Conservation (phyloP, 176 grass and related monocot genomes). For the Cenchrus americanus region DNA sequence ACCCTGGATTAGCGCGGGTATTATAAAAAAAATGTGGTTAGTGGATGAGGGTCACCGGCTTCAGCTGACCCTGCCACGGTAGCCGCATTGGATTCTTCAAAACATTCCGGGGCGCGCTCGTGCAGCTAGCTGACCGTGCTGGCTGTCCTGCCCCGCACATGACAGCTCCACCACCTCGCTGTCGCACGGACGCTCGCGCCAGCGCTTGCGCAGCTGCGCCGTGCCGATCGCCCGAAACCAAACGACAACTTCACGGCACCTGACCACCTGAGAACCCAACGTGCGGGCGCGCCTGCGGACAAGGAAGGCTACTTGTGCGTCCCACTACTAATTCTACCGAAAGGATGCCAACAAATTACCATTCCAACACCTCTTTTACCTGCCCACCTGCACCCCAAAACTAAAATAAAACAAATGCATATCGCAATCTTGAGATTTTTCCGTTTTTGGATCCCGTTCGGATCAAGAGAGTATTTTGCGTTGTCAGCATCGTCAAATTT, state of each 20-base stretch:
- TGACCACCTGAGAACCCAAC: slow-evolving; percentile 10
- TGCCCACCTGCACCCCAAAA: background rate
- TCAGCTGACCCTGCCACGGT: background rate
- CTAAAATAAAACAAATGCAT: too few relatives aligned
- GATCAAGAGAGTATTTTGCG: too few relatives aligned
- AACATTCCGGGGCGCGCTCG: slow-evolving; percentile 38
- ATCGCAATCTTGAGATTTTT: too few relatives aligned
- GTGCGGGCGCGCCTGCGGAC: background rate
- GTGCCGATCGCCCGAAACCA: background rate
- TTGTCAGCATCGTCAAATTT: too few relatives aligned
- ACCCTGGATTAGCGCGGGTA: background rate
- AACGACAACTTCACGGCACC: slow-evolving; percentile 7
- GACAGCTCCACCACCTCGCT: slow-evolving; percentile 3
- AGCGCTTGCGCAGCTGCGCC: too few relatives aligned
- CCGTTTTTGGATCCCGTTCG: too few relatives aligned
- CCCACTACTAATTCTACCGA: background rate
- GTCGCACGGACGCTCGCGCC: background rate
- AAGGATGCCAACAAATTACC: slow-evolving; percentile 1
- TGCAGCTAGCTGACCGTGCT: slow-evolving; percentile 27
- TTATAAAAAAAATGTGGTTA: background rate
- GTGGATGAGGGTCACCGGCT: slow-evolving; percentile 38
- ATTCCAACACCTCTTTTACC: background rate
- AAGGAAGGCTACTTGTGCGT: too few relatives aligned
- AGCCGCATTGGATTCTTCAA: slow-evolving; percentile 53
- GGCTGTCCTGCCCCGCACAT: slow-evolving; percentile 27